These are phyloP conservation scores for Fusarium burgessii DNA, from an alignment of 2,329 filamentous ascomycete genomes.

Conservation along the genomic window DNA sequence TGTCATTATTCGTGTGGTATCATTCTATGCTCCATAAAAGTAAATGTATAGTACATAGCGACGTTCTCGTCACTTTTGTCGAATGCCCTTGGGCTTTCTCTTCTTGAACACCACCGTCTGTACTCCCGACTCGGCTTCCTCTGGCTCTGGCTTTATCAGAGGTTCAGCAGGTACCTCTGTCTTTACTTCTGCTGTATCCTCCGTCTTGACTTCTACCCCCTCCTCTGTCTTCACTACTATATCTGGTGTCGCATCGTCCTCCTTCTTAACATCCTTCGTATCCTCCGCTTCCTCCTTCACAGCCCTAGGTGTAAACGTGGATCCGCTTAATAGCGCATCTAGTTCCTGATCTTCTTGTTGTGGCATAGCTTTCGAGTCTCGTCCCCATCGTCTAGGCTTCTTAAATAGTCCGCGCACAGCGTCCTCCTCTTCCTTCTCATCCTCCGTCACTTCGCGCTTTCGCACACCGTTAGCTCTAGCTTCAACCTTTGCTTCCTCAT, in stretches of 20 bases:
- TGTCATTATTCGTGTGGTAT: conserved; percentile 29
- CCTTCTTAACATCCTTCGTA: conserved; percentile 38
- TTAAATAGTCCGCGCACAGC: conserved; percentile 71
- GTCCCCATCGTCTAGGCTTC: conserved; percentile 67
- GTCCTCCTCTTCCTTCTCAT: conserved; percentile 71
- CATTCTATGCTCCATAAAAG: conserved; percentile 9
- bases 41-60: conserved; percentile 6
- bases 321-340: conserved; percentile 67
- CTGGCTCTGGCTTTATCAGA: conserved; percentile 49
- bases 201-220: conserved; percentile 1
- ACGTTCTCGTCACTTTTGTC: conserved; percentile 62
- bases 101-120: conserved; percentile 81
- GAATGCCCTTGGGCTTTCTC: conserved; percentile 75
- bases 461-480: conserved; percentile 67
- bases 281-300: conserved; percentile 44
- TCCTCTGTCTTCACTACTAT: conserved; percentile 3
- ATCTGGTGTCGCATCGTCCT: conserved; percentile 25
- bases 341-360: conserved; percentile 66
- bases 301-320: conserved; percentile 43
- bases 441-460: conserved; percentile 72
- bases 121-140: conserved; percentile 38
- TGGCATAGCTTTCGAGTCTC: conserved; percentile 63
- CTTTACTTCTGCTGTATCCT: conserved; percentile 51
- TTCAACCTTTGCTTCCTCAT: conserved; percentile 57
- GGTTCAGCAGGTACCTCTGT: conserved; percentile 52